phyloP scores from a whole-genome alignment of 208 protist species.

The Herpetomonas samuelpessoai region DNA sequence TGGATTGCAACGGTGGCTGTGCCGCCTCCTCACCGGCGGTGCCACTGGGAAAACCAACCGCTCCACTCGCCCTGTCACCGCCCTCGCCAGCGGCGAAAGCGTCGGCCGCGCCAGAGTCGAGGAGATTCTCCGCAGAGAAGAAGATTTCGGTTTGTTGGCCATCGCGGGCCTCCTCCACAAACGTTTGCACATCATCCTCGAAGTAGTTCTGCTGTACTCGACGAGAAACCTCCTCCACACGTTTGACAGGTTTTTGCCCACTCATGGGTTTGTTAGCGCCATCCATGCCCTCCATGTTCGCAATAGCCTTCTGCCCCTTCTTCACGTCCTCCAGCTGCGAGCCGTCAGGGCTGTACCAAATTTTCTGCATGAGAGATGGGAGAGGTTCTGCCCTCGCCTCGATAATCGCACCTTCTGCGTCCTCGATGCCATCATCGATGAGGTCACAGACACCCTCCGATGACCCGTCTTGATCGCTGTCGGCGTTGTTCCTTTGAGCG shows the following conservation, averaged over 20 bases:
- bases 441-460: slow-evolving; percentile 3
- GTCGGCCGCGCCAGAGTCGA: slow-evolving; percentile 11
- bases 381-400: slow-evolving; percentile 49
- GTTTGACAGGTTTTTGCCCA: not conserved
- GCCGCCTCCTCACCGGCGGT: not conserved
- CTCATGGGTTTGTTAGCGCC: slow-evolving; percentile 1
- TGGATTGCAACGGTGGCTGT: slow-evolving; percentile 6
- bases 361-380: slow-evolving; percentile 70
- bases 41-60: not conserved
- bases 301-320: slow-evolving; percentile 9
- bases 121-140: slow-evolving; percentile 21
- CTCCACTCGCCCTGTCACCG: slow-evolving; percentile 1
- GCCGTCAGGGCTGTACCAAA: slow-evolving; percentile 83
- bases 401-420: slow-evolving; percentile 17
- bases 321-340: slow-evolving; percentile 16
- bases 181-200: slow-evolving; percentile 72
- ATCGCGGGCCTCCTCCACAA: slow-evolving; percentile 29
- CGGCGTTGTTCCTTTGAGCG: slow-evolving; percentile 8
- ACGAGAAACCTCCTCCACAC: slow-evolving; percentile 55
- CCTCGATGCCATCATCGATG: slow-evolving; percentile 8
- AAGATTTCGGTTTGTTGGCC: slow-evolving; percentile 20
- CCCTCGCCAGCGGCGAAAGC: slow-evolving; percentile 10
- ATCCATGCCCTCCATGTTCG: not conserved
- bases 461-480: slow-evolving; percentile 6
- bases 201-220: slow-evolving; percentile 89